These are phyloP conservation scores for Exophiala lecanii-corni DNA, from an alignment of 2,329 filamentous ascomycete species.

Conservation along the genomic window DNA sequence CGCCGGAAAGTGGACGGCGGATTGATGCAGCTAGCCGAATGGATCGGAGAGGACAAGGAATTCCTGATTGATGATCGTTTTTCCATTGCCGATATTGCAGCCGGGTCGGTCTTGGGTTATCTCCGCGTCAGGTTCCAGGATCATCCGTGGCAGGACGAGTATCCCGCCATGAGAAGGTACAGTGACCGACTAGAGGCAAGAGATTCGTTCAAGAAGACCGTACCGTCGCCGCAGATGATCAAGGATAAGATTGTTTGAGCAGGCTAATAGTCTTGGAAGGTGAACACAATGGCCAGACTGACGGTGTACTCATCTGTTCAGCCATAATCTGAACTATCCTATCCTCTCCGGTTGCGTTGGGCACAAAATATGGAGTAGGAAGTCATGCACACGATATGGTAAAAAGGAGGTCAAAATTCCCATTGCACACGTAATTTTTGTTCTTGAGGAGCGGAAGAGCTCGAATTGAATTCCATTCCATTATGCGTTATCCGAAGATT, in stretches of 20 bases:
- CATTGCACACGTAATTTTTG: too few species aligned
- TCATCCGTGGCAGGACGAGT: conserved; percentile 30
- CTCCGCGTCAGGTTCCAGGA: conserved; percentile 28
- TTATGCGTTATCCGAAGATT: too few species aligned
- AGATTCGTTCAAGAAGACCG: conserved; percentile 31
- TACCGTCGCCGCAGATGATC: conserved; percentile 32
- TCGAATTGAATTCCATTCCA: too few species aligned
- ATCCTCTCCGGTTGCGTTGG: too few species aligned
- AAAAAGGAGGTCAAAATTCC: too few species aligned
- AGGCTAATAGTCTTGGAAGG: neutral
- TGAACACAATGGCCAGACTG: neutral
- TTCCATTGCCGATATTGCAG: conserved; percentile 35
- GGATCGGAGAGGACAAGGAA: conserved; percentile 20
- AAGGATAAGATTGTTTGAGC: conserved; percentile 34
- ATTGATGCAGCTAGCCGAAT: conserved; percentile 30
- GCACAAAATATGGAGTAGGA: too few species aligned
- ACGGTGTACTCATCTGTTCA: too few species aligned
- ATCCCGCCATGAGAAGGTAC: conserved; percentile 32
- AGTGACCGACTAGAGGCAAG: conserved; percentile 31
- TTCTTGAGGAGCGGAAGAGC: too few species aligned
- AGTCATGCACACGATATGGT: too few species aligned
- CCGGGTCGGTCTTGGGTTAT: conserved; percentile 32
- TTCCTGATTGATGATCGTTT: conserved; percentile 32
- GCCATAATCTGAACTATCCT: too few species aligned
- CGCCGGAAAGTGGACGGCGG: conserved; percentile 35